Evolutionary conservation across 202 grass and related monocot species (phyloP), one percentile per base, ranked within the genome.

Genomic region (Eragrostis tef): DNA sequence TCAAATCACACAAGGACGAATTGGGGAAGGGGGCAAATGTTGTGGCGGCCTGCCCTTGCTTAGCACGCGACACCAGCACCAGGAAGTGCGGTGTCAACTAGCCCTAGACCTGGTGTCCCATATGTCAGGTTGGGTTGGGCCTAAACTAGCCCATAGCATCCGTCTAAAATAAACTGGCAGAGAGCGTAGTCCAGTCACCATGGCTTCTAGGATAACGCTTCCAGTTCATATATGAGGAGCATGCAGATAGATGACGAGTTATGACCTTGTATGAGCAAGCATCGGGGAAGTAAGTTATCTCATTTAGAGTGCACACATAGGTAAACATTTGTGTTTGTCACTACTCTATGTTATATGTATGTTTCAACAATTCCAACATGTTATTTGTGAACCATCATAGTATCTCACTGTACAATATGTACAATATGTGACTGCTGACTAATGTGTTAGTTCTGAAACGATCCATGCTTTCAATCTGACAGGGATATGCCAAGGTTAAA

Each of bases 381-480:
- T 51, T 8, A 47, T 77, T 69, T 60, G 31, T 75, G 49, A 83
- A 81, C 65, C 26, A 54, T 51, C 16, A 7, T 62, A 42, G 64
- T 67, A 20, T 43, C 22, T 9, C 47, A 72, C 7, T 19, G 9
- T 5, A 2, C 21, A 8, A 22, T 71, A 12, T 19, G 9, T 5
- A 2, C 21, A 8, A 22, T 71, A 12, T 64, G 42, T 72, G 17
- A 39, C 49, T 47, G 26, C 25, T 61, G 11, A 16, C 29, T 20
- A 79, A 13, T 67, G 62, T 58, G 53, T 45, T 74, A 42, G 9
- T 34, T 39, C 34, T 43, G 0, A 39, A 31, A 31, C 29, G 29
- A 22, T 3, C 56, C 19, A 12, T 76, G 25, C 39, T 41, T 68
- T 68, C 0, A 47, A 51, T 66, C 19, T 26, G 25, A 64, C 53